Base-by-base conservation (phyloP, 2,329 filamentous ascomycete species). In the Diplocarpon rosae region DNA sequence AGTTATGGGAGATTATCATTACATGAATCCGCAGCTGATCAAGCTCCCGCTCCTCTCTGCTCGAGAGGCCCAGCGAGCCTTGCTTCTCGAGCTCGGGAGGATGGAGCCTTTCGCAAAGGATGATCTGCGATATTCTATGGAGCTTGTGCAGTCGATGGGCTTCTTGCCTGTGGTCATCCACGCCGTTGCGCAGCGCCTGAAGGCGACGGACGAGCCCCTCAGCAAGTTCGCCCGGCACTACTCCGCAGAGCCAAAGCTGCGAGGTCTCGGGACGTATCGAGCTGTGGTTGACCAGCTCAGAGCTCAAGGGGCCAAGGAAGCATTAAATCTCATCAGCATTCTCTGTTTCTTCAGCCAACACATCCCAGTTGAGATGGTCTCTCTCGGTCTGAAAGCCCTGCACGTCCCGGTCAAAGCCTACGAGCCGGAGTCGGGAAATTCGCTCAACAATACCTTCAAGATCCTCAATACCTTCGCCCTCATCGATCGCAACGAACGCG, bases 81-180 rank as follows among this genome's bases (percentile, higher is more conserved):
- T 85, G 6, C 70, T 82, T 36, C 69, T 75, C 11, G 78, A 83
- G 53, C 67, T 83, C 48, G 75, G 72, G 10, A 78, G 76, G 54
- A 72, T 65, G 48, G 64, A 69, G 45, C 74, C 78, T 0, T 59
- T 56, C 34, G 73, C 66, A 0, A 62, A 66, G 10, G 70, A 75
- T 28, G 78, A 84, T 51, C 59, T 68, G 8, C 65, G 63, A 30
- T 72, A 75, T 45, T 78, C 78, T 0, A 69, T 67, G n/a, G 73
- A 82, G 47, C 57, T 85, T 13, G 79, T 83, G 1, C 69, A 73
- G 35, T 62, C 79, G 37, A 78, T 83, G 64, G 77, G 77, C 16
- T 72, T 76, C 43, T 64, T 85, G 12, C 80, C 81, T 1, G 65
- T 84, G 6, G 81, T 81, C 50, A 80, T 85, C 15, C 78, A 83